Base-by-base conservation (phyloP, 2,329 filamentous ascomycete genomes). In the Trichoderma harzianum region DNA sequence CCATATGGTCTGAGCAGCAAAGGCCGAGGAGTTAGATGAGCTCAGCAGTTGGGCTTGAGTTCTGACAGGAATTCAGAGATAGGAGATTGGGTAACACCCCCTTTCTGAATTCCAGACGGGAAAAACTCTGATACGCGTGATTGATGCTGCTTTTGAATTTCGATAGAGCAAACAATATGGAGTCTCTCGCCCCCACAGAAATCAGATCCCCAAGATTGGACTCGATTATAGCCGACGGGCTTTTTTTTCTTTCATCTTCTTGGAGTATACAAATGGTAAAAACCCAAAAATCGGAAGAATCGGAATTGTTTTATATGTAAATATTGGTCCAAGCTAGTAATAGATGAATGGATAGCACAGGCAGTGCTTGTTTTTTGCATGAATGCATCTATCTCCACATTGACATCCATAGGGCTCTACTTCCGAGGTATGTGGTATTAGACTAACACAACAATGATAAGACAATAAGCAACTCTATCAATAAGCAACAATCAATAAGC, bases 191-290 rank as follows among this genome's bases (percentile, higher is more conserved):
- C 11, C 39, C 39, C 57, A 43, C 51, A 24, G 14, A 28, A 21
- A 69, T 14, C 62, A 51, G 66, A 69, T 47, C 21, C 28, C 39
- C 14, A 53, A 60, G 39, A 61, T 24, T 39, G 26, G 66, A 69
- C 66, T 61, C 36, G 24, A 34, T 47, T 26, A 69, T 69, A 36
- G 30, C 53, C 55, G 53, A 47, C 7, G 36, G 53, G 32, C 24
- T 8, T 18, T 14, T 28, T 58, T 43, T 67, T 51, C 21, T 63
- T 43, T 60, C 43, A 39, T 65, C 51, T 58, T 58, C 18, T 43
- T 47, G 65, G 66, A 57, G 39, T 60, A 69, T 34, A 34, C 47
- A 30, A 62, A 62, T 30, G 66, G 66, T 18, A 61, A 69, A 69
- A 32, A 60, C 12, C 28, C 2, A 12, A 53, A 69, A 53, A 28